Evolutionary conservation across 1,284 basidiomycete genomes (phyloP).

Genomic region (Apiotrichum mycotoxinovorans): DNA sequence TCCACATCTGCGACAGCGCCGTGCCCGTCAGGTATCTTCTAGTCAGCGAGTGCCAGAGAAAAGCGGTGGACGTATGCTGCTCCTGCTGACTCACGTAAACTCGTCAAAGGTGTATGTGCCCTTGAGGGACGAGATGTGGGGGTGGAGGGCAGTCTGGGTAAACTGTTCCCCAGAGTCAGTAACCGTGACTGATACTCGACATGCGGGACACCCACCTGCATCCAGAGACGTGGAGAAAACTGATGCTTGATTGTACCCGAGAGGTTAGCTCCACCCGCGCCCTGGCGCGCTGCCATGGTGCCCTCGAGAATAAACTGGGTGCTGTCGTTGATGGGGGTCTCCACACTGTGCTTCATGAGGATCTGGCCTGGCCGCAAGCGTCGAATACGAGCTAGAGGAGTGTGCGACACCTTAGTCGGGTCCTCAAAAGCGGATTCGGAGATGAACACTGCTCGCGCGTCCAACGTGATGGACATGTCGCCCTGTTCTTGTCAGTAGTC

Average conservation of each 20-base stretch:
- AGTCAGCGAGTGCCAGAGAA: constrained; percentile 4
- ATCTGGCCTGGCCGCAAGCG: constrained; percentile 38
- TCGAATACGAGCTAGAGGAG: constrained; percentile 30
- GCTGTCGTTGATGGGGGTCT: constrained; percentile 37
- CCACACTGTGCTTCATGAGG: constrained; percentile 49
- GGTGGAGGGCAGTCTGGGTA: constrained; percentile 49
- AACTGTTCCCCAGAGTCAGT: constrained; percentile 10
- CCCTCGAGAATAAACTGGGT: constrained; percentile 43
- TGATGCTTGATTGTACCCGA: constrained; percentile 54
- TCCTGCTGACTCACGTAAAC: constrained; percentile 42
- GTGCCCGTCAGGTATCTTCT: constrained; percentile 45
- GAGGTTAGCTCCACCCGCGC: constrained; percentile 52
- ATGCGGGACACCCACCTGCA: constrained; percentile 32
- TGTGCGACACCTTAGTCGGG: constrained; percentile 34
- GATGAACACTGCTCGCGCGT: constrained; percentile 46
- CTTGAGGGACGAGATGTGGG: constrained; percentile 51
- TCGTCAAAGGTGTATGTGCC: constrained; percentile 52
- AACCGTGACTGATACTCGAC: too few species aligned
- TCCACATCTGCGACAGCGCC: constrained; percentile 35
- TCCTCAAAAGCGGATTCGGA: constrained; percentile 32
- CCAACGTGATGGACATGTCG: constrained; percentile 41
- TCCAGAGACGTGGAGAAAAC: constrained; percentile 50
- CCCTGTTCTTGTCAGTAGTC: constrained; percentile 17
- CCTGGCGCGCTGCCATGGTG: constrained; percentile 49
- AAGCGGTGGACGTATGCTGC: neutral